Base-by-base conservation (phyloP, 768 basidiomycete species). In the Mycena vulgaris region DNA sequence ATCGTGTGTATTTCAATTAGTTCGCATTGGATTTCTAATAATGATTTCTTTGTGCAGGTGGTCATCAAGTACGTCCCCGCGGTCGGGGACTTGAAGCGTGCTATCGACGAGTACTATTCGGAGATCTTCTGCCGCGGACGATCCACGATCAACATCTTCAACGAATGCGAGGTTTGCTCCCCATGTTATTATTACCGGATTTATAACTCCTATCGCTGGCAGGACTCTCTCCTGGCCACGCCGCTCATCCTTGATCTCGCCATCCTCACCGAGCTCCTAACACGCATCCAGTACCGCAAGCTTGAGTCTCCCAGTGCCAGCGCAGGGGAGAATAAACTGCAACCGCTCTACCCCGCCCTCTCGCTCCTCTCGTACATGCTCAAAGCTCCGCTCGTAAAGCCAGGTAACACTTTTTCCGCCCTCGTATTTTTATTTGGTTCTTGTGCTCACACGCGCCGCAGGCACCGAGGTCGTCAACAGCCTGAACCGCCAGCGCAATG, bases 101-200 rank as follows among this genome's bases (percentile, higher is more conserved):
- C 97, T n/a, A 95, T 99, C 86, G 97, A 99, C 82, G 97, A 98
- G 86, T 98, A 98, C 83, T 96, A 96, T 82, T 96, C 95, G 9
- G 96, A 98, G 87, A 96, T 98, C 78, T 92, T 97, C 85, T 97
- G 96, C 78, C 96, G 96, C 75, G 96, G 97, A 28, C 87, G 95
- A 69, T 94, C 93, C 71, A 95, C 93, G 16, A 96, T 98, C 87
- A 95, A 95, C 80, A 95, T 96, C 83, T 97, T 97, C 89, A 98
- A 98, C 81, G 94, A 97, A 81, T 98, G 97, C 87, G 96, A 97
- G 86, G 93, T 92, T 70, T 19, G 70, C 2, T 61, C 49, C 63
- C 30, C 37, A 16, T 61, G 35, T 25, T 40, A n/a, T 10, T 6
- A 5, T 23, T 25, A 59, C 52, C 61, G 63, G 55, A 76, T 27